Percentiles rank a stretch among this genome's conserved stretches.
Evolutionary conservation across 208 protist species (phyloP).

Genomic region (Acanthamoeba healyi): DNA sequence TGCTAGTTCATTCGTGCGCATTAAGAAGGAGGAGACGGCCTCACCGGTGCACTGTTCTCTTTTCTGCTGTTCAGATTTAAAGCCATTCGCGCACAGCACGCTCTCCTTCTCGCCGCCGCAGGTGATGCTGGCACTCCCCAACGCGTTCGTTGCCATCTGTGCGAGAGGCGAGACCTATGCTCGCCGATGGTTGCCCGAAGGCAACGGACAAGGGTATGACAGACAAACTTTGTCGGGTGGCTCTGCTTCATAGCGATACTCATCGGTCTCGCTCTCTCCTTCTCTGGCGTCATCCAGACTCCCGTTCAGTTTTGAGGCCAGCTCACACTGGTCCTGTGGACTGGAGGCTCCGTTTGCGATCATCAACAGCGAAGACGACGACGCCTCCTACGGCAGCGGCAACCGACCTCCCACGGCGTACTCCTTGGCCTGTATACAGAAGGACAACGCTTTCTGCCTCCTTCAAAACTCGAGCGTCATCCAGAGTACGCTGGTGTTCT

Average conservation of each 20-base stretch:
- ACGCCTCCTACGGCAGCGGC: not conserved
- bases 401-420: constrained; percentile 45
- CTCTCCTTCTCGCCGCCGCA: constrained; percentile 18
- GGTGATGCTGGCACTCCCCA: constrained; percentile 11
- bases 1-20: too few relatives aligned
- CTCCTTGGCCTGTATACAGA: constrained; percentile 23
- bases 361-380: constrained; percentile 44
- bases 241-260: too few relatives aligned
- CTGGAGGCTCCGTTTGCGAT: constrained; percentile 50
- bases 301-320: constrained; percentile 49
- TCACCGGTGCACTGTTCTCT: not conserved
- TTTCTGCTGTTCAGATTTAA: not conserved
- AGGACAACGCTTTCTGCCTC: constrained; percentile 54
- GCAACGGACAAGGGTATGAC: constrained; percentile 40
- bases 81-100: constrained; percentile 29
- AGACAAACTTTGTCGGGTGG: too few relatives aligned
- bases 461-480: constrained; percentile 52
- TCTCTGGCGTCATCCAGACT: not conserved
- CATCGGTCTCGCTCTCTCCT: not conserved
- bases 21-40: too few relatives aligned
- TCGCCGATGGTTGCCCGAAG: constrained; percentile 38
- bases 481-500: constrained; percentile 5
- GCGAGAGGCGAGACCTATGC: constrained; percentile 43
- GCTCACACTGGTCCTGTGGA: constrained; percentile 23
- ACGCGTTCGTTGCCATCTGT: constrained; percentile 36